Evolutionary conservation across 2,329 filamentous ascomycete genomes (phyloP), one percentile per base, ranked within the genome.

Genomic region (Alternaria postmessia): DNA sequence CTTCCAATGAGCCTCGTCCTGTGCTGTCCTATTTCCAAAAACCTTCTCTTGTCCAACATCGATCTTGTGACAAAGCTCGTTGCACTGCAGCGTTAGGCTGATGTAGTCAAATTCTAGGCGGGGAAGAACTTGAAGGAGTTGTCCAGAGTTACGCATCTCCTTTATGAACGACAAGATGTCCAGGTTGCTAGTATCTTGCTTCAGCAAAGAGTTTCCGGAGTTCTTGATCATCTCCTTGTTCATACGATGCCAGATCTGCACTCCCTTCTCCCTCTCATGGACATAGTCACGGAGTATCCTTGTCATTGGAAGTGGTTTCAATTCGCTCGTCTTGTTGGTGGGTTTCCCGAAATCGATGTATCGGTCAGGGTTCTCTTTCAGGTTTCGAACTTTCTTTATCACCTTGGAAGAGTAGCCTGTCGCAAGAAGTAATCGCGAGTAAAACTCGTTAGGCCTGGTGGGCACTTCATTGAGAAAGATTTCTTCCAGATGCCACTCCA

Each of bases 11-110:
- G 54, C 28, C n/a, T 44, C 12, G 14, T 57, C 22, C 5, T 48
- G 7, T 8, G 28, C 4, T 12, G 5, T 42, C n/a, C 5, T 24
- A 7, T 14, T 20, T 4, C 20, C 26, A 1, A 12, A 12, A 24
- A 38, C 3, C 1, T 12, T 18, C 2, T n/a, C 20, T 39, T 51
- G 54, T 32, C 34, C 38, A 11, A 43, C 3, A 8, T 44, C 38
- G n/a, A 51, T 57, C 28, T 44, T 51, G 9, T 42, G 43, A 36
- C 43, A 56, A 26, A 49, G 18, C 24, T 56, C 44, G 34, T 41
- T 48, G 11, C 44, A 49, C 26, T 42, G 24, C 5, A 49, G 24
- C 14, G 44, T 56, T 5, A 48, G 26, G 6, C 34, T 24, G 26
- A 42, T 56, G 26, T 56, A 56, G 14, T 56, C 53, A 2, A 55